A percentile compares a stretch with the other conserved stretches of the same genome.
phyloP scores from a whole-genome alignment of 352 stramenopile genomes.

The Saprolegnia parasitica region DNA sequence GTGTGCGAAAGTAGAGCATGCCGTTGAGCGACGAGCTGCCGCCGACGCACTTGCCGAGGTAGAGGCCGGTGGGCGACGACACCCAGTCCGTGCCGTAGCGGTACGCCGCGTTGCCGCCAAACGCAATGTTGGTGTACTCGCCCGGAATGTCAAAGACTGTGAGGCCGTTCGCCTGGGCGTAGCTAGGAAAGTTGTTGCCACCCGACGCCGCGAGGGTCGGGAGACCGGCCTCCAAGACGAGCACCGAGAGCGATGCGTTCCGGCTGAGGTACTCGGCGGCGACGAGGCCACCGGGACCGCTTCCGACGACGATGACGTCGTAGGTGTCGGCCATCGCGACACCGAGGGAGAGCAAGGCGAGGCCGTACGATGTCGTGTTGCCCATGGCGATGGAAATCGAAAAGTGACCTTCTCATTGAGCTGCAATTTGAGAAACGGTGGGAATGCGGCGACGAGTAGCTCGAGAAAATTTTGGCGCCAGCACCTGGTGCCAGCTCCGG shows the following conservation, averaged over 20 bases:
- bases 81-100: conserved; percentile 55
- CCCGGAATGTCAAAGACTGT: conserved; percentile 71
- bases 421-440: neutral
- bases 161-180: conserved; percentile 33
- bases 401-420: conserved; percentile 31
- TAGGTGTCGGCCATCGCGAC: conserved; percentile 34
- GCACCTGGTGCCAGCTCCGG: too few relatives aligned
- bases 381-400: conserved; percentile 2
- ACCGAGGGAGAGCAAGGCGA: neutral
- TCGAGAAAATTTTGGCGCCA: too few relatives aligned
- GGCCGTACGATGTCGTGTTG: neutral
- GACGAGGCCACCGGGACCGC: conserved; percentile 51
- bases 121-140: conserved; percentile 44
- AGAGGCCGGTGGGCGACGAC: conserved; percentile 38
- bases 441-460: too few relatives aligned
- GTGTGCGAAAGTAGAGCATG: conserved; percentile 72
- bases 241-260: conserved; percentile 13
- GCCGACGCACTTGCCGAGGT: conserved; percentile 70
- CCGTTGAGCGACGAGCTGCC: conserved; percentile 80
- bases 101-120: conserved; percentile 40
- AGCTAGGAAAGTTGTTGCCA: conserved; percentile 42
- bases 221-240: conserved; percentile 15
- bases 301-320: conserved; percentile 55
- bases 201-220: conserved; percentile 37
- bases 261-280: conserved; percentile 55